phyloP scores from a whole-genome alignment of 2,329 filamentous ascomycete genomes.

The Penicillium sp. region DNA sequence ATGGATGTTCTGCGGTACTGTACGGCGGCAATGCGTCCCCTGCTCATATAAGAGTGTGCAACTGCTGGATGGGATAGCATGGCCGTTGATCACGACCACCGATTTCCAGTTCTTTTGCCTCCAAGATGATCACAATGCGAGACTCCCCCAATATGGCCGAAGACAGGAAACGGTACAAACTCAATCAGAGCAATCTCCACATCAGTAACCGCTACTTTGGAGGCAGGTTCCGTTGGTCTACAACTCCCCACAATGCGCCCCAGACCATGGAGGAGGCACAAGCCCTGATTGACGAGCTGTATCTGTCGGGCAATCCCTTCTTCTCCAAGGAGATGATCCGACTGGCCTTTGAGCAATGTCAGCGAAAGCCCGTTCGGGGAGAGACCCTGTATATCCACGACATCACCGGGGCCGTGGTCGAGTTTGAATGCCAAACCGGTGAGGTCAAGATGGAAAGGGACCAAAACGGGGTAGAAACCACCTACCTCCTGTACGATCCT shows the following conservation, averaged over 20 bases:
- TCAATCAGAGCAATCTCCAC: neutral
- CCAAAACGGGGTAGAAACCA: neutral
- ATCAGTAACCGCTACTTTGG: slow-evolving; percentile 1
- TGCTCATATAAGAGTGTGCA: neutral
- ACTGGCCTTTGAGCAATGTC: slow-evolving; percentile 5
- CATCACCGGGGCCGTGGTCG: slow-evolving; percentile 7
- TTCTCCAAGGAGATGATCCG: slow-evolving; percentile 16
- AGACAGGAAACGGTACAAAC: neutral
- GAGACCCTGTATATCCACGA: slow-evolving; percentile 14
- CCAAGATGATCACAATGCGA: neutral
- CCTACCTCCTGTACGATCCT: slow-evolving; percentile 1
- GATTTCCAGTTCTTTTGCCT: neutral
- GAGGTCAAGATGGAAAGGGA: neutral
- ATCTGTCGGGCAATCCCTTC: slow-evolving; percentile 16
- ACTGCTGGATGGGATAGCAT: neutral
- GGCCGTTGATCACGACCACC: neutral
- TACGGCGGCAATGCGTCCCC: slow-evolving; percentile 1
- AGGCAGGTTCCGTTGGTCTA: slow-evolving; percentile 3
- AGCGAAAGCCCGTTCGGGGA: slow-evolving; percentile 8
- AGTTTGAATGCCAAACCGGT: slow-evolving; percentile 4
- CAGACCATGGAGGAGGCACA: slow-evolving; percentile 11
- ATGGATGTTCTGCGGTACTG: neutral
- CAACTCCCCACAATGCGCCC: slow-evolving; percentile 1
- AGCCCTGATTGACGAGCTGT: slow-evolving; percentile 15
- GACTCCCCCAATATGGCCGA: neutral